These are phyloP conservation scores for Oxytropis ochrocephala DNA, from an alignment of 306 rosid species.

Conservation along the genomic window DNA sequence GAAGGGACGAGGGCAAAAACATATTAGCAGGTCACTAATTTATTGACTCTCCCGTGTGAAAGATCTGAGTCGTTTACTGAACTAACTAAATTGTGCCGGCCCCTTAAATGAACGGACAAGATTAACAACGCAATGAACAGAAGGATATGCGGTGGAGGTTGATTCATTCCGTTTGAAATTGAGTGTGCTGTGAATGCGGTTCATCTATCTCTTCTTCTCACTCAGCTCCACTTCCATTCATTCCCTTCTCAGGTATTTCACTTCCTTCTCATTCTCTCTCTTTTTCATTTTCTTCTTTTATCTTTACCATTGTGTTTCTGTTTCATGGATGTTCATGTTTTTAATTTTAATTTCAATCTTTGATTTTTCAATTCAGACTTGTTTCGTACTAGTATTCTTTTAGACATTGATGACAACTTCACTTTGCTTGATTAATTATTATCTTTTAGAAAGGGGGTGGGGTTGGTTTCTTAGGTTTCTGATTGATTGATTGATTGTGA, in stretches of 20 bases:
- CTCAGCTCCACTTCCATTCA: not conserved
- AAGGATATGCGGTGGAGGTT: too few relatives aligned
- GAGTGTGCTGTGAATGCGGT: too few relatives aligned
- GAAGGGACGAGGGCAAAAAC: too few relatives aligned
- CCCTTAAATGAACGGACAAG: too few relatives aligned
- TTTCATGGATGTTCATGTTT: not conserved
- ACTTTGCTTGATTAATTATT: not conserved
- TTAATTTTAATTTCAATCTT: not conserved
- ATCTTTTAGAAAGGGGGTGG: not conserved
- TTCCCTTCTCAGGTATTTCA: not conserved
- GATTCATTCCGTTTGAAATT: too few relatives aligned
- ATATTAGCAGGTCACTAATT: too few relatives aligned
- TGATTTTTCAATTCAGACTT: not conserved
- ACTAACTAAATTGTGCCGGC: too few relatives aligned
- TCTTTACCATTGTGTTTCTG: not conserved
- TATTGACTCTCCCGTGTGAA: too few relatives aligned
- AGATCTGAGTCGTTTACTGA: too few relatives aligned
- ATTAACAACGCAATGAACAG: too few relatives aligned
- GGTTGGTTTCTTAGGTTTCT: not conserved
- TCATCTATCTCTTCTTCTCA: too few relatives aligned
- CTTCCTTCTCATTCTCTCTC: slow-evolving; percentile 7
- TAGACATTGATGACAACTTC: not conserved
- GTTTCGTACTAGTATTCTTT: too few relatives aligned
- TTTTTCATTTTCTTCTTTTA: not conserved
- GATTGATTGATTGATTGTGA: not conserved